A percentile compares a stretch with the other conserved stretches of the same genome.
Evolutionary conservation across 1,284 basidiomycete species (phyloP).

Genomic region (Flammula alnicola): DNA sequence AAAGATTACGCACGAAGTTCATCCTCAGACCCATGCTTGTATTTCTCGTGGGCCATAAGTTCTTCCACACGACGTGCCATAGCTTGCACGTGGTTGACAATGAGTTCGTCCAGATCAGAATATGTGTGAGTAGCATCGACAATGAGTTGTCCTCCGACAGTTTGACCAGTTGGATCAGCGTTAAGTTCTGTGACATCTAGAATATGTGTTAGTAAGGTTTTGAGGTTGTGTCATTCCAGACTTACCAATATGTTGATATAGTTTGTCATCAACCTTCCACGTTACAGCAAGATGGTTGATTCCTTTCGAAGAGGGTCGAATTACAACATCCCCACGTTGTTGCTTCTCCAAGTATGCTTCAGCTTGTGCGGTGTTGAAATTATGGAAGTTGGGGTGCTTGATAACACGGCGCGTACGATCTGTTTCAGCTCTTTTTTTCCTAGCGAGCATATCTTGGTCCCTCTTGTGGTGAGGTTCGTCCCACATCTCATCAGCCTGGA

Average conservation of each 20-base stretch:
- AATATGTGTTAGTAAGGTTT: too few relatives aligned
- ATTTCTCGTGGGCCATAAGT: slow-evolving; percentile 95
- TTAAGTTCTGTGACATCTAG: slow-evolving; percentile 92
- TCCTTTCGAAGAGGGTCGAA: slow-evolving; percentile 96
- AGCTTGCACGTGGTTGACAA: slow-evolving; percentile 96
- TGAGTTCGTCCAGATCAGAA: slow-evolving; percentile 95
- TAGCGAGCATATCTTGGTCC: slow-evolving; percentile 76
- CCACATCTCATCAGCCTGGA: slow-evolving; percentile 71
- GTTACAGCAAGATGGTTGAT: slow-evolving; percentile 95
- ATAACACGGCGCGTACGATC: slow-evolving; percentile 85
- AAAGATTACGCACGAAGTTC: slow-evolving; percentile 76
- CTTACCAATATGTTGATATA: slow-evolving; percentile 97
- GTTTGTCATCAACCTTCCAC: slow-evolving; percentile 97
- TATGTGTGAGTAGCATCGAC: slow-evolving; percentile 87
- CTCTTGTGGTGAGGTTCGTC: slow-evolving; percentile 68
- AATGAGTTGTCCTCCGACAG: slow-evolving; percentile 74
- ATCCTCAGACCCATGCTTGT: slow-evolving; percentile 86
- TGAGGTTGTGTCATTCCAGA: too few relatives aligned
- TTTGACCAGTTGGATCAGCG: slow-evolving; percentile 69
- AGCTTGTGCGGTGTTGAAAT: slow-evolving; percentile 91
- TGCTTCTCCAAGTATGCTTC: slow-evolving; percentile 90
- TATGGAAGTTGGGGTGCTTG: slow-evolving; percentile 99
- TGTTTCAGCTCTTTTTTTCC: slow-evolving; percentile 84
- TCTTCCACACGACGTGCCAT: slow-evolving; percentile 95
- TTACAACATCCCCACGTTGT: slow-evolving; percentile 94